phyloP scores from a whole-genome alignment of 768 basidiomycete species.

The Termitomyces sp. region DNA sequence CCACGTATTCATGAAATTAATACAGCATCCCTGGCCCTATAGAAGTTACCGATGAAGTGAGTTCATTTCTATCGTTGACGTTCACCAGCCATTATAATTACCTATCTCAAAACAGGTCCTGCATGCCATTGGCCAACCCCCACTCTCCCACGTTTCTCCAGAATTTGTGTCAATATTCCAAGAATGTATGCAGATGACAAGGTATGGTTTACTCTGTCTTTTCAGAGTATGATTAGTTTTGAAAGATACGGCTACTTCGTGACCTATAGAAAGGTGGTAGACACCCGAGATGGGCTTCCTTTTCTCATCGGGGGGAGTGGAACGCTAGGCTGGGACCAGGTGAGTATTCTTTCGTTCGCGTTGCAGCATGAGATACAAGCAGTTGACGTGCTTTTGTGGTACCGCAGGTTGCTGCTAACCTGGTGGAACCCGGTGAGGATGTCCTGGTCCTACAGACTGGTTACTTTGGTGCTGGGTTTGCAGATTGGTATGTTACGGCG shows the following conservation, averaged over 20 bases:
- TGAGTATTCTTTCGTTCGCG: constrained; percentile 16
- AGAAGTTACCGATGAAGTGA: constrained; percentile 36
- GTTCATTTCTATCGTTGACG: background rate
- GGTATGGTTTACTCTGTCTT: constrained; percentile 29
- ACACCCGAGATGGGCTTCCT: constrained; percentile 64
- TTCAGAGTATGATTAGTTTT: background rate
- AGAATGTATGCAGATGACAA: constrained; percentile 71
- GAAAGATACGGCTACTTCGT: background rate
- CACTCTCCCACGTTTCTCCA: constrained; percentile 77
- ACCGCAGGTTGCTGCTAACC: constrained; percentile 71
- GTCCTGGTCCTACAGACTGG: constrained; percentile 81
- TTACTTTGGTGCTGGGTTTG: constrained; percentile 87
- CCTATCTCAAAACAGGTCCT: constrained; percentile 48
- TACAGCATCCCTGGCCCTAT: constrained; percentile 48
- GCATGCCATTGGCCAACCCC: constrained; percentile 77
- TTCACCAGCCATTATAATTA: background rate
- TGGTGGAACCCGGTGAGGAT: constrained; percentile 68
- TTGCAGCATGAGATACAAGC: background rate
- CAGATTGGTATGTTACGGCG: constrained; percentile 57
- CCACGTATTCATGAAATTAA: background rate
- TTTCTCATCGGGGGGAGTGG: constrained; percentile 87
- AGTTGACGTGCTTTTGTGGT: background rate
- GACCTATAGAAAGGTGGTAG: constrained; percentile 55
- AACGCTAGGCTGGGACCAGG: constrained; percentile 90
- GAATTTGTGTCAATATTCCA: constrained; percentile 80